Evolutionary conservation across 352 stramenopile species (phyloP).

Genomic region (Chrysophaeum taylorii): DNA sequence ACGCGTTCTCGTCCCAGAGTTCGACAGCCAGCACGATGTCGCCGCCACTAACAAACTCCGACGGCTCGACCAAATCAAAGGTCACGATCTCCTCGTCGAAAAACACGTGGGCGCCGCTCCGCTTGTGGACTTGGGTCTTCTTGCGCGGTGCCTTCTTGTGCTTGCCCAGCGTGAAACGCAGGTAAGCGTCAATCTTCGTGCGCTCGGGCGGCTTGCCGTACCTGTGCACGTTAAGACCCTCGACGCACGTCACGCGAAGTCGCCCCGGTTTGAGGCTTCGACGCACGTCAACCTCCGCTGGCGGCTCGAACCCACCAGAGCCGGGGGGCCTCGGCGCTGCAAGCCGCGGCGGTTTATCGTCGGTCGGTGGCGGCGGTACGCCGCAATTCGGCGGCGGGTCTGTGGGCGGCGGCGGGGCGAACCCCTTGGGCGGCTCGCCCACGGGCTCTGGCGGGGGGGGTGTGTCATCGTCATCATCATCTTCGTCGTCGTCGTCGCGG

Average conservation of each 20-base stretch:
- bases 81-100: slow-evolving; percentile 68
- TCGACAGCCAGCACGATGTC: slow-evolving; percentile 53
- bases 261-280: slow-evolving; percentile 44
- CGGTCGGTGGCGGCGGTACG: slow-evolving; percentile 6
- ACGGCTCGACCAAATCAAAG: slow-evolving; percentile 66
- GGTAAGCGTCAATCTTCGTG: slow-evolving; percentile 61
- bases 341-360: not conserved
- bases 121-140: slow-evolving; percentile 69
- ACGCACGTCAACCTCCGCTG: slow-evolving; percentile 21
- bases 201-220: slow-evolving; percentile 33
- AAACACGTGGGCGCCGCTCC: slow-evolving; percentile 54
- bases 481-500: not conserved
- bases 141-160: slow-evolving; percentile 56
- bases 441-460: not conserved
- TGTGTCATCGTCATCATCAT: no score
- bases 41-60: slow-evolving; percentile 48
- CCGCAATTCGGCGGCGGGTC: slow-evolving; percentile 5
- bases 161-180: slow-evolving; percentile 59
- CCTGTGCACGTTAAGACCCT: slow-evolving; percentile 50
- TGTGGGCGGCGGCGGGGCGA: not conserved
- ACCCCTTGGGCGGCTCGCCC: not conserved
- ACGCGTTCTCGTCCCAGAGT: slow-evolving; percentile 69
- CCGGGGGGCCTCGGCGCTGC: not conserved
- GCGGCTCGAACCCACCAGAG: not conserved
- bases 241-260: slow-evolving; percentile 57